Base-by-base conservation (phyloP, 2,329 filamentous ascomycete species). In the Neonectria faginata region DNA sequence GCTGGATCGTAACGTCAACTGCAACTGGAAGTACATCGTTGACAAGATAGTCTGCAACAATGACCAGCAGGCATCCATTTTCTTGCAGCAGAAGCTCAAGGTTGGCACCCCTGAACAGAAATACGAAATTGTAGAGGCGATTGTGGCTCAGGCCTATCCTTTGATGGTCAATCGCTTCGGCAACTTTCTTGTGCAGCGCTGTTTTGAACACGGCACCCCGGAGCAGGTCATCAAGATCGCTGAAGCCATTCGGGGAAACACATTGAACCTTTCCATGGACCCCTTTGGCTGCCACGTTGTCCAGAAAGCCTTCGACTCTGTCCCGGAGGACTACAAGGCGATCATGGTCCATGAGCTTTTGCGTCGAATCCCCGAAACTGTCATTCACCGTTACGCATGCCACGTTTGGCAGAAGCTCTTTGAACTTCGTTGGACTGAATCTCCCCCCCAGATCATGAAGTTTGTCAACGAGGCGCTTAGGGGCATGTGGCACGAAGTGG, bases 361-460 rank as follows among this genome's bases (percentile, higher is more conserved):
- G 62, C 93, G 94, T 66, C 91, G 94, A 60, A 99, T 99, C 69
- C 96, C 95, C 0, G 95, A 99, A 80, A 99, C 96, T 2, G 94
- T 99, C 69, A 96, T 99, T 76, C 97, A 99, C 81, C 92, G 97
- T 71, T 99, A 99, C 81, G 96, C 96, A 64, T 99, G 96, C 76
- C 96, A 99, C 79, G 96, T 99, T 67, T 99, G 96, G 96, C 96
- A 99, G 83, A 99, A 99, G 84, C 88, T 99, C 29, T 99, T 99
- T 78, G 96, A 99, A 80, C 88, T 99, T 72, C 91, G 96, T 75
- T 99, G 96, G 96, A 93, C 90, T 68, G 92, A 94, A 74, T 92
- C 94, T 42, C 96, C 96, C 45, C 96, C 96, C 25, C 94, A 97
- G 79, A 97, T 99, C 80, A 99, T 99, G 96, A 92, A 92, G 75